These are phyloP conservation scores for Pseudogymnoascus sp. DNA, from an alignment of 2,329 filamentous ascomycete genomes.

Conservation along the genomic window DNA sequence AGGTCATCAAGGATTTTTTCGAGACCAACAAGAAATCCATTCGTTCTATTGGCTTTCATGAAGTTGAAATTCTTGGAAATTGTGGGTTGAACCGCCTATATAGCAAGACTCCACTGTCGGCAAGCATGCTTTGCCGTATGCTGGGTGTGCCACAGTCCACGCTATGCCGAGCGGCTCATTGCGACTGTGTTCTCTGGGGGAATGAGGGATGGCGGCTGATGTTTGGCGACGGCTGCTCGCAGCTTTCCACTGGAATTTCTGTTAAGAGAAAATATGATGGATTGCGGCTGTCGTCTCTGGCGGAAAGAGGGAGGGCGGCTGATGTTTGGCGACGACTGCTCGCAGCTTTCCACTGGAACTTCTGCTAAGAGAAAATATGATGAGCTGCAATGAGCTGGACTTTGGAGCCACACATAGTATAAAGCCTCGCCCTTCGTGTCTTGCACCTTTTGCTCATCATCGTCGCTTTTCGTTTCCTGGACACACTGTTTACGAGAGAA, in stretches of 20 bases:
- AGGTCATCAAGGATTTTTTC: slow-evolving; percentile 12
- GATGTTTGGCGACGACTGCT: background rate
- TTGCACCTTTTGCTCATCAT: background rate
- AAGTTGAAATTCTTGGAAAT: slow-evolving; percentile 3
- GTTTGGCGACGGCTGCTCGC: background rate
- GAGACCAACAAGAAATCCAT: slow-evolving; percentile 12
- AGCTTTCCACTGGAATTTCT: background rate
- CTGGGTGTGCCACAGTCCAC: slow-evolving; percentile 20
- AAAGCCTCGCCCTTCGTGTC: background rate
- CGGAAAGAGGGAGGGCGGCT: slow-evolving; percentile 10
- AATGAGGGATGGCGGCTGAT: slow-evolving; percentile 9
- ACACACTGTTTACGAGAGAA: background rate
- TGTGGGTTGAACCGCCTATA: background rate
- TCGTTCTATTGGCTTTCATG: slow-evolving; percentile 13
- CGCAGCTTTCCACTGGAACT: background rate
- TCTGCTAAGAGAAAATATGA: background rate
- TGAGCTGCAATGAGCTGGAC: background rate
- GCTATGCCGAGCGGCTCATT: slow-evolving; percentile 13
- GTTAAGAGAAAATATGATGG: background rate
- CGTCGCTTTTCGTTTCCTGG: background rate
- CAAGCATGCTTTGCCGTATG: slow-evolving; percentile 10
- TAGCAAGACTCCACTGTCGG: background rate
- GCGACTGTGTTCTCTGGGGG: slow-evolving; percentile 9
- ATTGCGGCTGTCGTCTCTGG: slow-evolving; percentile 12
- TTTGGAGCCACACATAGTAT: background rate